Evolutionary conservation across 352 stramenopile species (phyloP).

Genomic region (Phytopythium aichiense): DNA sequence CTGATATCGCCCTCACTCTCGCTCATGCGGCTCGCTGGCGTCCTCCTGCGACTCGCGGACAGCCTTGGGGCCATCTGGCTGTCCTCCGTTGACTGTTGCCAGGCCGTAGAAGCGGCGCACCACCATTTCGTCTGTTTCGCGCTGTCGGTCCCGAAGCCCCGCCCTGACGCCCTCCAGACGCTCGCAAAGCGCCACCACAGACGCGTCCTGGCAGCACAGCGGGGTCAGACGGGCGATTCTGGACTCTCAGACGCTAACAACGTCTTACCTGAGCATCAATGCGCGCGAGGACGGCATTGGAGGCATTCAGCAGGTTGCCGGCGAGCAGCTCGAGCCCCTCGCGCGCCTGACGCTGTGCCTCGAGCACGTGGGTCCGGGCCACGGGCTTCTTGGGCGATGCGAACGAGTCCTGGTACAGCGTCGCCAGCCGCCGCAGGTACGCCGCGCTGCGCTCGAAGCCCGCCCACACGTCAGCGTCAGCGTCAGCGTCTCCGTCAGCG

Average conservation of each 20-base stretch:
- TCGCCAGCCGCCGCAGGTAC: conserved; percentile 46
- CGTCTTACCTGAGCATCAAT: conserved; percentile 35
- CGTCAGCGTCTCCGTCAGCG: conserved; percentile 9
- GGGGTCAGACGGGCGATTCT: not conserved
- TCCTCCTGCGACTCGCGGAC: not conserved
- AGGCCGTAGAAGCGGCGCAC: conserved; percentile 12
- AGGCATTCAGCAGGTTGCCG: conserved; percentile 52
- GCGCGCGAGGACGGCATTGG: conserved; percentile 27
- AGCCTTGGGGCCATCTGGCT: not conserved
- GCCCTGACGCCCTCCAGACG: conserved; percentile 12
- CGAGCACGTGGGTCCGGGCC: conserved; percentile 34
- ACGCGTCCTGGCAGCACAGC: conserved; percentile 13
- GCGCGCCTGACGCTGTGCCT: conserved; percentile 39
- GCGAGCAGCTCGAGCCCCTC: conserved; percentile 53
- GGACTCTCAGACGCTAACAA: no score
- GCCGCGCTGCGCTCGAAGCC: conserved; percentile 50
- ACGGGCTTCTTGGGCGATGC: conserved; percentile 15
- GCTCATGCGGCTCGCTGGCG: not conserved
- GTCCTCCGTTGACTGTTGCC: not conserved
- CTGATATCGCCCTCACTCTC: not conserved
- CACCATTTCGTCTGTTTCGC: conserved; percentile 9
- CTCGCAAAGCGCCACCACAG: conserved; percentile 7
- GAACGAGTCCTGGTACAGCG: conserved; percentile 51
- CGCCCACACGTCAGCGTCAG: conserved; percentile 29
- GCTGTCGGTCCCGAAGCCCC: conserved; percentile 15